These are phyloP conservation scores for Dothideomycetidae sp. DNA, from an alignment of 2,329 filamentous ascomycete species.

Conservation along the genomic window DNA sequence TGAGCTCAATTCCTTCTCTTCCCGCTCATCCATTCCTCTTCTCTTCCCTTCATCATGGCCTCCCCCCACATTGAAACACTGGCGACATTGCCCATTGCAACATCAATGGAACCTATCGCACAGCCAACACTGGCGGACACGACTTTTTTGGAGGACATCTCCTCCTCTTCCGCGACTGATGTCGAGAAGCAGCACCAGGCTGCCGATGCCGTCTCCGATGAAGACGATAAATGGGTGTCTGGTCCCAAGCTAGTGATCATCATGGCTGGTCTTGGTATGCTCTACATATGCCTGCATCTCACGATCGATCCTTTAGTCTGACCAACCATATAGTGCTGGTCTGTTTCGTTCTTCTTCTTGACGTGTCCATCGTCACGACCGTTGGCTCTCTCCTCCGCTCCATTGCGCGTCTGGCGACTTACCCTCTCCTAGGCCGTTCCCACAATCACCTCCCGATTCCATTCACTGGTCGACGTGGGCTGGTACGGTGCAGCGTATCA, in stretches of 20 bases:
- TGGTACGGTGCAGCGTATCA: constrained; percentile 25
- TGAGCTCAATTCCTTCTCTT: no score
- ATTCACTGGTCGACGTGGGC: constrained; percentile 27
- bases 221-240: background rate
- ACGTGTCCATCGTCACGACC: constrained; percentile 12
- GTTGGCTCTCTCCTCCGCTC: constrained; percentile 2
- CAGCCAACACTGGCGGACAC: background rate
- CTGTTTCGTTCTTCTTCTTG: constrained; percentile 8
- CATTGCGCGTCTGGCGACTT: background rate
- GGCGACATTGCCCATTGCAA: background rate
- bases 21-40: no score
- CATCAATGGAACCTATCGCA: background rate
- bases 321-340: constrained; percentile 1
- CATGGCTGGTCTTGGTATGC: background rate
- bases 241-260: background rate
- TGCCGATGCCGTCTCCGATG: background rate
- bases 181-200: no score
- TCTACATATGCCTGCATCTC: no score
- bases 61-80: background rate
- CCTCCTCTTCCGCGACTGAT: no score
- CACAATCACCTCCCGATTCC: constrained; percentile 28
- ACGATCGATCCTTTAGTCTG: no score
- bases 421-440: constrained; percentile 22
- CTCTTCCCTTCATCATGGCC: no score
- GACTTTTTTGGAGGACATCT: background rate